Evolutionary conservation across 2,329 filamentous ascomycete species (phyloP), one percentile per base, ranked within the genome.

Genomic region (Gyromitra esculenta): DNA sequence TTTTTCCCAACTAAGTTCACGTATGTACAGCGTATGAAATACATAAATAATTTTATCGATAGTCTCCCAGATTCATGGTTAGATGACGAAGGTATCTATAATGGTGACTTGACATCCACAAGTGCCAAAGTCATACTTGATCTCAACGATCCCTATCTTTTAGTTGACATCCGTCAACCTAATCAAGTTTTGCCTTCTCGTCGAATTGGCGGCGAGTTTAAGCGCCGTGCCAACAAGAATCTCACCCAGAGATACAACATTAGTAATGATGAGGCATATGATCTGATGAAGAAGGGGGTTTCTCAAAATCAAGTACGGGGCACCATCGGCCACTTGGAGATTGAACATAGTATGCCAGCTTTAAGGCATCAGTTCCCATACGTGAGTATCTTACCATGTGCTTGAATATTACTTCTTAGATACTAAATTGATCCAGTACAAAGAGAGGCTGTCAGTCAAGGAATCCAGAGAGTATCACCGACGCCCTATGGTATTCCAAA

Each of bases 281-380:
- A 98, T 82, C 89, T 94, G 77, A 88, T 99, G 57, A 98, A 97
- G 82, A 98, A 98, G 84, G 94, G 97, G 83, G 98, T 97, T 82
- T 94, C 97, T 82, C 93, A 97, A 85, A 94, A 93, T 87, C 97
- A 97, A 84, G 92, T 99, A 76, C 90, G 96, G 79, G 96, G 94
- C 68, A 96, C 93, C 1, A 89, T 99, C 77, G 93, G 94, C 62
- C 95, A 94, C 82, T 89, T 97, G 78, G 90, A 92, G 15, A 91
- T 99, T 56, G 96, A 99, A 83, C 96, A 99, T 85, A 94, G 92
- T 83, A 87, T 97, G 86, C 95, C 96, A 18, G 96, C 96, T 8
- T 87, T 95, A 81, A 94, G 95, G 82, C 86, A 99, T 56, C 92
- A 96, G 77, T 98, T 93, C 89, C 96, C 96, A 50, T 98, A 97